Evolutionary conservation across 768 basidiomycete species (phyloP), one percentile per base, ranked within the genome.

Genomic region (Lenzites betulinus): DNA sequence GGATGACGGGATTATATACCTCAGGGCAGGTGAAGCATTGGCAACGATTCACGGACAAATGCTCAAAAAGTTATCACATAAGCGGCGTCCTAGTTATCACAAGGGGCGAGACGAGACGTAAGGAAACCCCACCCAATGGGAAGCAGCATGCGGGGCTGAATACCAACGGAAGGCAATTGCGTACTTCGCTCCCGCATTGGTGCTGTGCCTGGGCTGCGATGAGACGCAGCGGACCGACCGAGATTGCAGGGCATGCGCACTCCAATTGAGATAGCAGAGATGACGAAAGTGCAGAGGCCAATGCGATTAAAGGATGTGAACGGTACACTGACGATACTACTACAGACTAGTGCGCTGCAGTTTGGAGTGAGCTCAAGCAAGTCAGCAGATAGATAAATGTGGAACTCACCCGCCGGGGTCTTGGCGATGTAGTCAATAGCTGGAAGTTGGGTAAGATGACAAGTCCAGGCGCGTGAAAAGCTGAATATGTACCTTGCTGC

Each of bases 361-460:
- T 28, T 51, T 12, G 35, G 25, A 36, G 33, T 60, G 13, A 64
- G 59, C 22, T 42, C 49, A 42, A 41, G 54, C 30, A 33, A 16
- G 23, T 16, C 25, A 33, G 28, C n/a, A 18, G 22, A 25, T 6
- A 46, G 9, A 26, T 33, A 20, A 8, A 20, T 5, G n/a, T 23
- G 33, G 52, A 28, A 54, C 71, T 36, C 39, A 73, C 72, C 72
- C 59, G 69, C 72, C 35, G 72, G 72, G 36, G 93, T 94, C 81
- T 94, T 93, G 66, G 83, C 85, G 75, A 98, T 90, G 73, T 98
- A 98, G 74, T 97, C 92, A 71, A 98, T 92, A 57, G 95, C 95
- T 96, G 70, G 4, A 33, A 11, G 30, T 15, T 65, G 62, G 55
- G 61, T 58, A 55, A 20, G 2, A 18, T 23, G 25, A 55, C 48